Conservation (phyloP, 805 yeast genomes). For the Lachancea fermentati region DNA sequence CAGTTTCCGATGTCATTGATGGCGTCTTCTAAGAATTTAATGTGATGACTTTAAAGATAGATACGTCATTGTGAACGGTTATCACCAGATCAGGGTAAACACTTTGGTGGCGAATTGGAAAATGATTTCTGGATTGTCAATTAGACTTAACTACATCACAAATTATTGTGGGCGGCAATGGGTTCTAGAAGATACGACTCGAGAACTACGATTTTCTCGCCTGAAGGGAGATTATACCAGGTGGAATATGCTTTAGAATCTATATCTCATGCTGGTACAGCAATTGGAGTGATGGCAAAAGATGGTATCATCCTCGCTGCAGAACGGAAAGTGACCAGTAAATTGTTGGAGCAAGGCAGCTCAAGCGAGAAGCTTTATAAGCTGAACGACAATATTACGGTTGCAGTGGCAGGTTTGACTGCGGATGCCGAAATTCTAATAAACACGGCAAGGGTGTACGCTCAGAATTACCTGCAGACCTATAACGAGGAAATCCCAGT, state of each 20-base stretch:
- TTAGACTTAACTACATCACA: not conserved
- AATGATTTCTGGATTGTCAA: not conserved
- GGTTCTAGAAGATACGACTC: constrained; percentile 98
- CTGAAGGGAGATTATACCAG: constrained; percentile 97
- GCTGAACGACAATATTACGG: constrained; percentile 73
- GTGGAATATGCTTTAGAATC: constrained; percentile 97
- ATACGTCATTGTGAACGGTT: not conserved
- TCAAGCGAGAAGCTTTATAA: constrained; percentile 89
- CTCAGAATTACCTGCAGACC: constrained; percentile 78
- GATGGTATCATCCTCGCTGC: constrained; percentile 95
- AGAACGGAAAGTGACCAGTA: constrained; percentile 90
- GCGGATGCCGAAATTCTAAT: constrained; percentile 93
- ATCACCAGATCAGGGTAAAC: constrained; percentile 11
- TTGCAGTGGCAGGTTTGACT: constrained; percentile 97
- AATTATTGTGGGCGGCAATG: constrained; percentile 28
- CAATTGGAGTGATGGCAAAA: constrained; percentile 84
- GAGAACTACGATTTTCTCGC: constrained; percentile 97
- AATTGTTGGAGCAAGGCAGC: constrained; percentile 88
- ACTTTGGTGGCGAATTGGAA: constrained; percentile 3
- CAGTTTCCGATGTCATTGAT: too few species aligned
- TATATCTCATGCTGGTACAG: constrained; percentile 95
- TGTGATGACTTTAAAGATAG: not conserved
- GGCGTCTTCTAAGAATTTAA: too few species aligned
- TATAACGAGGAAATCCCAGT: constrained; percentile 94
- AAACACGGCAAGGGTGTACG: constrained; percentile 75